Evolutionary conservation across 192 early-diverging fungal species (phyloP), one percentile per base, ranked within the genome.

Genomic region (Backusella tuberculispora): DNA sequence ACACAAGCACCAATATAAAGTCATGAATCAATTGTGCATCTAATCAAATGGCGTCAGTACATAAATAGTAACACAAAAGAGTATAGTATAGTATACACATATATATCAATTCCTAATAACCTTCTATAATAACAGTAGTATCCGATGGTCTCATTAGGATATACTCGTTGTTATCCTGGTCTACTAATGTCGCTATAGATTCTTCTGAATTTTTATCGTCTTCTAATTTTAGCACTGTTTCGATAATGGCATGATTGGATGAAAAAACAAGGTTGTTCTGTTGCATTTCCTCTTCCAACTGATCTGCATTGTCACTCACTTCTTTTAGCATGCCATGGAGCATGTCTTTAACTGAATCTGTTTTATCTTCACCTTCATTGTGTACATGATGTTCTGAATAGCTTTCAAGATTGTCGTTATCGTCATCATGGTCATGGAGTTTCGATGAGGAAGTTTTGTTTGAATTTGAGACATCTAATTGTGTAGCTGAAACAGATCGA

Each of bases 91-190:
- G n/a, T n/a, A n/a, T n/a, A n/a, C n/a, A n/a, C n/a, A n/a, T n/a
- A n/a, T n/a, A n/a, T 14, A 37, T 38, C 45, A 48, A 9, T 44
- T n/a, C 38, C 47, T 45, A 8, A 19, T 47, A 53, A 84, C 81
- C 83, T 74, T 85, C 84, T 66, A 83, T 81, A 56, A 83, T 84
- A 8, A 81, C 44, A n/a, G 84, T 85, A 0, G 80, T 80, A 65
- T 85, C 84, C 29, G 65, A 66, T 12, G 84, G 83, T 21, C 84
- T 64, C 19, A 80, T 81, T 71, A 85, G 45, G 17, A 89, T 77
- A 76, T 89, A 89, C 63, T 89, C 83, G 69, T 89, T 89, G 48
- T 85, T 84, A 26, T 84, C 83, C 14, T 77, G 71, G 69, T 89
- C 88, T 24, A 89, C 75, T 9, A 89, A 50, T 1, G 85, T 86